Evolutionary conservation across 116 monocot genomes (phyloP).

Genomic region (Trichopus zeylanicus): DNA sequence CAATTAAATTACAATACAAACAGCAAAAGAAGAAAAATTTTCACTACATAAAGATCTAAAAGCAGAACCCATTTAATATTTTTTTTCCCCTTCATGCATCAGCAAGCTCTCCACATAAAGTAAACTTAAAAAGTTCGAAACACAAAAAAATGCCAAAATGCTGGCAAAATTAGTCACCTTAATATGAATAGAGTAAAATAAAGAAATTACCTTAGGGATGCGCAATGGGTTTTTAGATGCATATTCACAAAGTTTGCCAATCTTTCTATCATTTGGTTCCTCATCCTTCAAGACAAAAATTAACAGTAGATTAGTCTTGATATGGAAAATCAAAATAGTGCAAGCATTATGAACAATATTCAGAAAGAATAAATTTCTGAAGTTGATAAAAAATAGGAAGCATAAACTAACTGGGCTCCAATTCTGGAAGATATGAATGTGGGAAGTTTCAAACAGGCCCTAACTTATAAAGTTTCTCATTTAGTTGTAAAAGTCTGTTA

Average conservation of each 20-base stretch:
- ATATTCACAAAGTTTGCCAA: constrained; percentile 93
- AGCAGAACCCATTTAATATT: no score
- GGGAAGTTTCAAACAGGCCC: neutral
- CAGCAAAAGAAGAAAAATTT: no score
- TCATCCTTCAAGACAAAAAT: constrained; percentile 52
- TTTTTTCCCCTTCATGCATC: no score
- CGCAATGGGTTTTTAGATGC: constrained; percentile 91
- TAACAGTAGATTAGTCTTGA: neutral
- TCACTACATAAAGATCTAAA: no score
- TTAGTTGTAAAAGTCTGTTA: neutral
- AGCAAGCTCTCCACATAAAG: no score
- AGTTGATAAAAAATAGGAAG: neutral
- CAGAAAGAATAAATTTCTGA: neutral
- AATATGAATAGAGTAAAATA: neutral
- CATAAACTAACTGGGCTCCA: neutral
- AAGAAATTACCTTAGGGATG: constrained; percentile 68
- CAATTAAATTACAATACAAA: no score
- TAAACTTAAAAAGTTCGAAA: no score
- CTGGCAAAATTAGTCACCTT: neutral
- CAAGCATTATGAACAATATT: neutral
- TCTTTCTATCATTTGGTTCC: constrained; percentile 85
- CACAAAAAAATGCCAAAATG: neutral
- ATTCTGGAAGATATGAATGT: neutral
- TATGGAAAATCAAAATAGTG: neutral
- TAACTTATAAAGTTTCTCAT: neutral